These are phyloP conservation scores for Choiromyces venosus DNA, from an alignment of 495 filamentous ascomycete genomes.

Conservation along the genomic window DNA sequence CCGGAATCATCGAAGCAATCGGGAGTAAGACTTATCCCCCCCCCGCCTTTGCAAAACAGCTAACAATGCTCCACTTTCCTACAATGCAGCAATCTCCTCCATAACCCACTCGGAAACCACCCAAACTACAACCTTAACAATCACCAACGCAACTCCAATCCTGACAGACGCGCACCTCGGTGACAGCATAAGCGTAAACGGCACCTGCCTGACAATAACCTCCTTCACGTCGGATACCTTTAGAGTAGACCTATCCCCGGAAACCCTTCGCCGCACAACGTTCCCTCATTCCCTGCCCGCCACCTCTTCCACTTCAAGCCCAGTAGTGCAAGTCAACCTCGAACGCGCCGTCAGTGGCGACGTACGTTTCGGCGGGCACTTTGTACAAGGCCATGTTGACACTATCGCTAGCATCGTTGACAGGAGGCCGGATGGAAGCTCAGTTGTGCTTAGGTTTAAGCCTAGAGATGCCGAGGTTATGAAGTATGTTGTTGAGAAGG, in stretches of 20 bases:
- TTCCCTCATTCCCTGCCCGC: constrained; percentile 56
- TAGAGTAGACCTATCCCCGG: constrained; percentile 91
- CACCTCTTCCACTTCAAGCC: constrained; percentile 16
- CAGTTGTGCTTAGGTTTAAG: constrained; percentile 73
- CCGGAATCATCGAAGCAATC: constrained; percentile 90
- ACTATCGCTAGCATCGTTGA: constrained; percentile 67
- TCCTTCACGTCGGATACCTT: constrained; percentile 54
- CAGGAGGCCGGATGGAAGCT: constrained; percentile 74
- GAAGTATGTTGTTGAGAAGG: constrained; percentile 90
- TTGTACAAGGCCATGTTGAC: constrained; percentile 93
- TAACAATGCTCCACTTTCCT: constrained; percentile 31
- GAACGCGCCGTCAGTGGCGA: constrained; percentile 83
- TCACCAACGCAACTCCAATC: constrained; percentile 66
- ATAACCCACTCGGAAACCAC: constrained; percentile 74
- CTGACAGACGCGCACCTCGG: constrained; percentile 78
- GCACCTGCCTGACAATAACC: constrained; percentile 89
- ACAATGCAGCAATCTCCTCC: constrained; percentile 64
- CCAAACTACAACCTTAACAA: constrained; percentile 83
- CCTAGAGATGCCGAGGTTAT: constrained; percentile 63
- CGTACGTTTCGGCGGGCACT: constrained; percentile 85
- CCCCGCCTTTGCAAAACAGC: constrained; percentile 1
- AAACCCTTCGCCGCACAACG: constrained; percentile 94
- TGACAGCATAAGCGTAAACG: constrained; percentile 90
- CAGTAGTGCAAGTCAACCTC: constrained; percentile 65
- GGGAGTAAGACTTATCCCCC: constrained; percentile 59